Base-by-base conservation (phyloP, 805 yeast species). In the Sungouiella thailandica region DNA sequence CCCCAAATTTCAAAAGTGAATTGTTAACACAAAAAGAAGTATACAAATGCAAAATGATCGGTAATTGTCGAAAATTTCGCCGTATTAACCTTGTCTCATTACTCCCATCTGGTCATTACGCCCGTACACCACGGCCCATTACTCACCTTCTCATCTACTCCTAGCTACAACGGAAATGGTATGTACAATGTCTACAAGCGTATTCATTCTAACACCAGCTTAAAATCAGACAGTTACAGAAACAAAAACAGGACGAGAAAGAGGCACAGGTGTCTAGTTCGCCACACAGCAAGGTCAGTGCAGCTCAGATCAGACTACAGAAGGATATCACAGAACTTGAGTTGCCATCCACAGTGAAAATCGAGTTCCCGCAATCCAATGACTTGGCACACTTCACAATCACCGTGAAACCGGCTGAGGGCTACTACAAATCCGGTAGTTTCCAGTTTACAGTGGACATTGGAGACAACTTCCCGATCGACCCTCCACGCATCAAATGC, bases 401-500 rank as follows among this genome's bases (percentile, higher is more conserved):
- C 11, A 43, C 52, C 6, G 70, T 85, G 12, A 52, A 44, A 14
- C 95, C 96, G 2, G 78, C 72, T 35, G 83, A 80, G 47, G 96
- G 96, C 5, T 72, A 70, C 50, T 86, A 86, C 51, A 53, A 61
- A 28, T 67, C 70, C n/a, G 95, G 95, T 1, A 47, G 39, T n/a
- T 85, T 90, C 60, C 54, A 55, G 14, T 90, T 90, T 56, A 63
- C 67, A n/a, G 75, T 89, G 29, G 65, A 62, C 20, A 69, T 89
- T 25, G 74, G 76, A 31, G 78, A 76, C 25, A 80, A 78, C 45
- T 90, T 80, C 58, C 98, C 98, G 2, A 93, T 89, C 37, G 93
- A 84, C 32, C 88, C 97, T 7, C 98, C 98, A 7, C 83, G 79
- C 52, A 87, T 88, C 35, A 71, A 73, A 45, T 83, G 94, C 48